These are phyloP conservation scores for Gracilariopsis chorda DNA, from an alignment of 23 red algal genomes.

Conservation along the genomic window DNA sequence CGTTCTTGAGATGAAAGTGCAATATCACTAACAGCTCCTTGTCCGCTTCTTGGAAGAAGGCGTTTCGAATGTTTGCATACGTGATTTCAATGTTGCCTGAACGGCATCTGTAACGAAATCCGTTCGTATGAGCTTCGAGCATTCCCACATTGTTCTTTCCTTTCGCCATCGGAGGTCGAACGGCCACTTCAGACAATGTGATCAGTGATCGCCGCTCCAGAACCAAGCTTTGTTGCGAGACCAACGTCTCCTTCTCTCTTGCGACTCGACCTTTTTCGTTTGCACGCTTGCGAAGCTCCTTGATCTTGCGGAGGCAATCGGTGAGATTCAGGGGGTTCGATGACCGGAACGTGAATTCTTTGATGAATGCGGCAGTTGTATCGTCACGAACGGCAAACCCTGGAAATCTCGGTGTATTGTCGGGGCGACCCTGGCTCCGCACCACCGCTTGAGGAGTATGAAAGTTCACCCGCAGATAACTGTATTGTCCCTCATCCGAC, in stretches of 20 bases:
- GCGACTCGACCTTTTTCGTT: slow-evolving; percentile 73
- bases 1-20: slow-evolving; percentile 91
- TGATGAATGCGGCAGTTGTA: slow-evolving; percentile 67
- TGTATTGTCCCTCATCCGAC: slow-evolving; percentile 86
- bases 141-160: slow-evolving; percentile 89
- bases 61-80: slow-evolving; percentile 93
- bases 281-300: slow-evolving; percentile 88
- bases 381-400: slow-evolving; percentile 62
- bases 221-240: slow-evolving; percentile 71
- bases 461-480: slow-evolving; percentile 98
- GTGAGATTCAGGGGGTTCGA: slow-evolving; percentile 82
- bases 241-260: slow-evolving; percentile 79
- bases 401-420: slow-evolving; percentile 52
- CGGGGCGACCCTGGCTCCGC: slow-evolving; percentile 28
- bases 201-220: slow-evolving; percentile 55
- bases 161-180: slow-evolving; percentile 80
- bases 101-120: slow-evolving; percentile 82
- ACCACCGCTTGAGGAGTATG: slow-evolving; percentile 68
- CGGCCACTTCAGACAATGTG: slow-evolving; percentile 62
- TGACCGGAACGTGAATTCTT: slow-evolving; percentile 93
- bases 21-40: slow-evolving; percentile 91
- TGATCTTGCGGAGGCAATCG: slow-evolving; percentile 96
- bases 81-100: slow-evolving; percentile 81
- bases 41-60: slow-evolving; percentile 97
- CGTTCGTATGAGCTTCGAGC: slow-evolving; percentile 92